phyloP scores from a whole-genome alignment of 108 stramenopile species.

The Nitzschia putrida region DNA sequence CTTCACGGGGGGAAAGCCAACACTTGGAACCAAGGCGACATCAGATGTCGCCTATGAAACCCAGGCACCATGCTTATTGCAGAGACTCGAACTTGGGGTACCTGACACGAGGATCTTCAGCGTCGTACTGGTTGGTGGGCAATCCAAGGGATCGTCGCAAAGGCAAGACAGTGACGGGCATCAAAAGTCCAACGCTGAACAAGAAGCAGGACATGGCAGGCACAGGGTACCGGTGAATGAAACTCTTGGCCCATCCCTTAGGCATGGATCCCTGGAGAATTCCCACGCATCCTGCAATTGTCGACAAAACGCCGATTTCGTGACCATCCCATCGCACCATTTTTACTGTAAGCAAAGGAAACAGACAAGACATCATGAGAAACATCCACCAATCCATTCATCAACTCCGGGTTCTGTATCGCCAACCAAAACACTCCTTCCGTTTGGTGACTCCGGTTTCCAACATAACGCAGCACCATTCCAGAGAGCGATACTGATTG shows the following conservation, averaged over 20 bases:
- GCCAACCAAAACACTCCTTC: too few relatives aligned
- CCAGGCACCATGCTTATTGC: slow-evolving; percentile 17
- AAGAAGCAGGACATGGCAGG: slow-evolving; percentile 70
- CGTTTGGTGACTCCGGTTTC: not conserved
- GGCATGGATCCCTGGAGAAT: slow-evolving; percentile 70
- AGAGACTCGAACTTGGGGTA: slow-evolving; percentile 69
- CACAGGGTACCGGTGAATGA: slow-evolving; percentile 82
- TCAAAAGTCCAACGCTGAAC: slow-evolving; percentile 52
- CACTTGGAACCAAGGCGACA: too few relatives aligned
- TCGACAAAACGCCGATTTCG: slow-evolving; percentile 74
- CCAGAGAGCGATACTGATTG: too few relatives aligned
- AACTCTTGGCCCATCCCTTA: slow-evolving; percentile 73
- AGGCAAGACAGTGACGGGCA: slow-evolving; percentile 75
- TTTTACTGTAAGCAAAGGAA: slow-evolving; percentile 13
- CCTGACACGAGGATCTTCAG: slow-evolving; percentile 51
- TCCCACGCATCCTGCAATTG: slow-evolving; percentile 59
- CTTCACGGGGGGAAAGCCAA: too few relatives aligned
- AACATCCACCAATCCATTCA: too few relatives aligned
- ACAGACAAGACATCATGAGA: not conserved
- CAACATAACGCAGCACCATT: too few relatives aligned
- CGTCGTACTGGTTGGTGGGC: slow-evolving; percentile 88
- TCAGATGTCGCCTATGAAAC: too few relatives aligned
- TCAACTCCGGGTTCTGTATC: too few relatives aligned
- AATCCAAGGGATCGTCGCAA: slow-evolving; percentile 73
- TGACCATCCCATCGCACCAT: slow-evolving; percentile 83